Evolutionary conservation across 129 eudicot species (phyloP), one percentile per base, ranked within the genome.

Genomic region (Flaveria robusta): DNA sequence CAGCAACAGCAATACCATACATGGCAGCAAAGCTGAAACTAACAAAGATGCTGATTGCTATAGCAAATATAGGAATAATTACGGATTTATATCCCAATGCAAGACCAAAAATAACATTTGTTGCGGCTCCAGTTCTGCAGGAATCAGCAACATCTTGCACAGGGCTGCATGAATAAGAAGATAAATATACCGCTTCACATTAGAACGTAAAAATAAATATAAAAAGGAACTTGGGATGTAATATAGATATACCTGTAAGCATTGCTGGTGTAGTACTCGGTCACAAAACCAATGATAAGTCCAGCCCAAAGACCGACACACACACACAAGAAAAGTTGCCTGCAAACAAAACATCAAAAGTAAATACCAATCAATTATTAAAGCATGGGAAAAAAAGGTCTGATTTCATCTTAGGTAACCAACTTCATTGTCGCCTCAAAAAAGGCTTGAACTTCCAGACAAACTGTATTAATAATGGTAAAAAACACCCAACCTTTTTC

Each of bases 61-160:
- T 92, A 9, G 97, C 96, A 64, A 92, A 92, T 47, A 92, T 89
- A 8, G 96, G 97, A 76, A 89, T 85, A 23, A 92, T 92, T 39
- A 92, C 97, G 0, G 96, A 92, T 82, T 92, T 92, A 85, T 92
- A 92, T 75, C 97, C 97, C 85, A 92, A 79, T 12, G 97, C 97
- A 51, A 92, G 96, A 68, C 97, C 97, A 72, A 92, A 92, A 34
- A 92, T 92, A 18, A 92, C 97, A 59, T 92, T 92, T 58, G 97
- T 92, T 24, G 97, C 97, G 39, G 97, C 97, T 51, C 97, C 97
- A 16, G 97, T 92, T 39, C 96, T 70, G 85, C 97, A 92, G 34
- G 97, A 92, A 87, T 92, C 97, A 52, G 97, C 97, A 66, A 92
- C 97, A 68, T 92, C 97, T 84, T 92, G 96, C 79, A 92, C 97